Evolutionary conservation across 2,329 filamentous ascomycete species (phyloP), one percentile per base, ranked within the genome.

Genomic region (Seiridium unicorne): DNA sequence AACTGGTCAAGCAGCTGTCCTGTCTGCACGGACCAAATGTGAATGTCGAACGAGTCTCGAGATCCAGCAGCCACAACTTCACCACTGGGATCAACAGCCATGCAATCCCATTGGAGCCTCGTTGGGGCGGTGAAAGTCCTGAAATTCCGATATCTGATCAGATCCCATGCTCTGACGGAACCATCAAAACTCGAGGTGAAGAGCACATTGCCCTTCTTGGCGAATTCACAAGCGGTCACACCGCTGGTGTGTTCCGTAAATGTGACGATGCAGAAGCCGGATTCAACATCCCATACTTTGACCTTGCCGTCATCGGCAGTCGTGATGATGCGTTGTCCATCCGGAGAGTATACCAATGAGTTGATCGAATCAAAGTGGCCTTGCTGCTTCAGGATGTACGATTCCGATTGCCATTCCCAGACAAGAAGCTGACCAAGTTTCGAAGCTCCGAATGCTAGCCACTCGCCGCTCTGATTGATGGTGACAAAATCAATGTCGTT

Each of bases 381-480:
- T 75, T 98, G 95, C 72, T 99, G 95, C 77, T 99, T 99, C 53
- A 99, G 81, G 61, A 99, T 96, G 74, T 99, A 99, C 5, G 94
- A 98, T 75, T 99, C 96, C 0, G 95, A 99, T 73, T 98, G 94
- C 93, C 96, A 99, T 74, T 99, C 95, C 95, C 95, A 99, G 3
- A 99, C 95, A 3, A 99, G 79, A n/a, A 99, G 81, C 72, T 99
- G 95, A 0, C 96, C 96, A 4, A 97, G 83, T 69, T 96, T 96
- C 2, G 95, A 96, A 0, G 96, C 95, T 11, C 94, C 95, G 73
- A 99, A 97, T 0, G 96, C 96, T 31, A 99, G 80, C 95, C 95
- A 99, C 77, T 98, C 94, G 57, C 95, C 95, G 38, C 89, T 91
- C 73, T 91, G 90, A 78, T 98, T 99, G 71, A 97, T 92, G 0